Evolutionary conservation across 75 land plant species (phyloP).

Genomic region (Cunninghamia lanceolata): DNA sequence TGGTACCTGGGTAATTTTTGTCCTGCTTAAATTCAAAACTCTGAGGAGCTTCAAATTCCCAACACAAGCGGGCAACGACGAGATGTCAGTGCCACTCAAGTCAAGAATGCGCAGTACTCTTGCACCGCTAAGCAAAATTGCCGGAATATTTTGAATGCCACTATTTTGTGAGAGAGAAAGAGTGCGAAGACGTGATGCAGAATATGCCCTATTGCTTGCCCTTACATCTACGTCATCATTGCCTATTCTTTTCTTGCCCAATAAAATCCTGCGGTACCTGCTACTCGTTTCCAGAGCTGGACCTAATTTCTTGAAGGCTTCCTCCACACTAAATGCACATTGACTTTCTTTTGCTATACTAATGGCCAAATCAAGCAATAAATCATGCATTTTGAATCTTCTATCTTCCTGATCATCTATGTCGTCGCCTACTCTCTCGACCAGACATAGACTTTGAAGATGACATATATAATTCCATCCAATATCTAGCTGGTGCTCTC

Average conservation of each 20-base stretch:
- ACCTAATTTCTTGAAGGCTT: not conserved
- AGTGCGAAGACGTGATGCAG: not conserved
- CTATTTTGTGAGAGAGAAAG: not conserved
- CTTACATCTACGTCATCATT: too few species aligned
- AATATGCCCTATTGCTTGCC: too few species aligned
- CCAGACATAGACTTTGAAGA: too few species aligned
- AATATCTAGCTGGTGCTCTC: slow-evolving; percentile 20
- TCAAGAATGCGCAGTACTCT: too few species aligned
- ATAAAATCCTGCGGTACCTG: not conserved
- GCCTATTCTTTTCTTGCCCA: not conserved
- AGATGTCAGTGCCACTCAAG: too few species aligned
- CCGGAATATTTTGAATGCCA: not conserved
- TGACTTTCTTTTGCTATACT: not conserved
- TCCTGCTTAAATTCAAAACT: too few species aligned
- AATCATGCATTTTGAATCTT: not conserved
- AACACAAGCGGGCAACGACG: too few species aligned
- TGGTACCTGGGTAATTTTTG: too few species aligned
- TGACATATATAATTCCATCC: slow-evolving; percentile 10
- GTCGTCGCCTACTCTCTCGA: too few species aligned
- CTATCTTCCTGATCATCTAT: not conserved
- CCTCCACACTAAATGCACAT: not conserved
- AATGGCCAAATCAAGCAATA: not conserved
- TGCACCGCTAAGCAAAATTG: too few species aligned
- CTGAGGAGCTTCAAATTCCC: too few species aligned
- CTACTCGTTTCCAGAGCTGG: not conserved